Evolutionary conservation across 2,329 filamentous ascomycete species (phyloP).

Genomic region (Pseudogymnoascus sp.): DNA sequence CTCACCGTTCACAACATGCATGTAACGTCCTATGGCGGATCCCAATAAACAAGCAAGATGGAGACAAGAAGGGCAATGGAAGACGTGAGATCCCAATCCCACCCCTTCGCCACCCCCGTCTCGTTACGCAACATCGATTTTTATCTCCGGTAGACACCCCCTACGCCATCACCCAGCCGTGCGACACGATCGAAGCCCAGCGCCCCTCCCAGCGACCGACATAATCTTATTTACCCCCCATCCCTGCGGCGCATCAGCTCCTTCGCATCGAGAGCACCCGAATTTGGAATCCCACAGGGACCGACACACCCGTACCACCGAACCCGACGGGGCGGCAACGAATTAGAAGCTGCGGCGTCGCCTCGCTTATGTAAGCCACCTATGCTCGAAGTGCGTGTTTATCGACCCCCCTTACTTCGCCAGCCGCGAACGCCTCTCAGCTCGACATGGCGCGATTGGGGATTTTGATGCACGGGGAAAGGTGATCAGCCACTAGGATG

Average conservation of each 20-base stretch:
- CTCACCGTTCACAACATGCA: not conserved
- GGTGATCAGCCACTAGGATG: not conserved
- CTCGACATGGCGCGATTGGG: not conserved
- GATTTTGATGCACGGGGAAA: not conserved
- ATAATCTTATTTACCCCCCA: not conserved
- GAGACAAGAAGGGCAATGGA: not conserved
- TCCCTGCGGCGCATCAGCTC: not conserved
- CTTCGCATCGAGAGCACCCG: not conserved
- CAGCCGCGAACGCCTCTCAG: not conserved
- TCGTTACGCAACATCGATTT: not conserved
- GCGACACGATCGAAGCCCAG: not conserved
- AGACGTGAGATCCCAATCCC: not conserved
- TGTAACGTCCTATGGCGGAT: not conserved
- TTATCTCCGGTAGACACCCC: not conserved
- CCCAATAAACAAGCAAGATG: not conserved
- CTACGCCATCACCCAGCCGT: not conserved
- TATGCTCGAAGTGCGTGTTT: not conserved
- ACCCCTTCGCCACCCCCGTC: not conserved
- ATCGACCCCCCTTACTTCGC: not conserved
- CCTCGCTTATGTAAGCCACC: not conserved
- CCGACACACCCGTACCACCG: not conserved
- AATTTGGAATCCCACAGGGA: not conserved
- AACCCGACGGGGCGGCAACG: not conserved
- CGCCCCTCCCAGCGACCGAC: not conserved
- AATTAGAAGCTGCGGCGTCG: not conserved